A percentile compares a stretch with the other conserved stretches of the same genome.
Evolutionary conservation across 805 yeast species (phyloP).

Genomic region (Cyberlindnera euphorbiae): DNA sequence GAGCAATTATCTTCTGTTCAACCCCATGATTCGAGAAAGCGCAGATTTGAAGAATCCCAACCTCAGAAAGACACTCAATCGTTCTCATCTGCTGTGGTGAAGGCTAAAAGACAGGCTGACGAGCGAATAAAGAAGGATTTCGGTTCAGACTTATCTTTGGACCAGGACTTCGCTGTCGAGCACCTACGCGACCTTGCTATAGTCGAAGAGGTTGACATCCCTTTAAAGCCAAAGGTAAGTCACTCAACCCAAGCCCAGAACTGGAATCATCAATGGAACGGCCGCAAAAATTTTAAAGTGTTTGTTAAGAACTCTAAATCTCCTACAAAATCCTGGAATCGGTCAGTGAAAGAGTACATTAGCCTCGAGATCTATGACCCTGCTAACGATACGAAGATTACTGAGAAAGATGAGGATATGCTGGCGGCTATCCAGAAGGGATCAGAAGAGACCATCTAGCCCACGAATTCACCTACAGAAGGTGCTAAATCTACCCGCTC

Average conservation of each 20-base stretch:
- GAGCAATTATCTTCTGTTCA: too few species aligned
- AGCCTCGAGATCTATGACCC: slow-evolving; percentile 26
- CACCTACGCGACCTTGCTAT: slow-evolving; percentile 31
- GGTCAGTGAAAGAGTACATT: slow-evolving; percentile 31
- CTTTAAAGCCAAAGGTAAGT: slow-evolving; percentile 3
- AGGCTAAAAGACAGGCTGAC: slow-evolving; percentile 20
- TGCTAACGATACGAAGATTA: slow-evolving; percentile 4
- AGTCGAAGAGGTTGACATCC: slow-evolving; percentile 28
- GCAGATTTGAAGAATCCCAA: too few species aligned
- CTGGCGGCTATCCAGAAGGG: slow-evolving; percentile 10
- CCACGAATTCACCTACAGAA: too few species aligned
- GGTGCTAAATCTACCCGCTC: too few species aligned
- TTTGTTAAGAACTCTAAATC: slow-evolving; percentile 30
- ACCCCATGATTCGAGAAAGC: too few species aligned
- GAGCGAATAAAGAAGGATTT: slow-evolving; percentile 17
- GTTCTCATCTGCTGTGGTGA: too few species aligned
- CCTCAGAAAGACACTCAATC: too few species aligned
- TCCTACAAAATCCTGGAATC: slow-evolving; percentile 18
- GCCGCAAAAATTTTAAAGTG: slow-evolving; percentile 36
- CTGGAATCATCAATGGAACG: slow-evolving; percentile 22
- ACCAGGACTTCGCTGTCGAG: slow-evolving; percentile 25
- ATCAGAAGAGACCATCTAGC: slow-evolving; percentile 1
- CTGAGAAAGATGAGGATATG: slow-evolving; percentile 12
- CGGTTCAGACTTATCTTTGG: slow-evolving; percentile 10
- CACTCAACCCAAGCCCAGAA: slow-evolving; percentile 1